A percentile compares a stretch with the other conserved stretches of the same genome.
These are phyloP conservation scores for Candida dendrica DNA, from an alignment of 805 yeast genomes.

Conservation along the genomic window DNA sequence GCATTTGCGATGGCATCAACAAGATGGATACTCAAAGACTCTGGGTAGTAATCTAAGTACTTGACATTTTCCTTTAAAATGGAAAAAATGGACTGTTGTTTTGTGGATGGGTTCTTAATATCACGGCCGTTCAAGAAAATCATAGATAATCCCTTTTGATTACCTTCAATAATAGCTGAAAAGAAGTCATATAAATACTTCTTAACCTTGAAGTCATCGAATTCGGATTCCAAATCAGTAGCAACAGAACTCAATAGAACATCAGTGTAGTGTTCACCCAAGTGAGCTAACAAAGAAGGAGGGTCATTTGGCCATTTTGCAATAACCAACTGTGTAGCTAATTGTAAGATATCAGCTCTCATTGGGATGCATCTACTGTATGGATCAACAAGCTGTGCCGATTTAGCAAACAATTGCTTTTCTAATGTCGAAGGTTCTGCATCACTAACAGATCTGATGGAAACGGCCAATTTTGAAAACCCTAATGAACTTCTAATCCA, in stretches of 20 bases:
- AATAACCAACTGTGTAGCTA: constrained; percentile 51
- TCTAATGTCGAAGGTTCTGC: constrained; percentile 61
- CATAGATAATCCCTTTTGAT: constrained; percentile 73
- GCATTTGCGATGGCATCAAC: constrained; percentile 71
- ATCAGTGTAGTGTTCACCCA: constrained; percentile 60
- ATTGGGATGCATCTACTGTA: constrained; percentile 44
- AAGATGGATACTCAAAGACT: constrained; percentile 56
- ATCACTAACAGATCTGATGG: constrained; percentile 45
- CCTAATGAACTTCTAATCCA: constrained; percentile 47
- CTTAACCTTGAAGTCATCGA: constrained; percentile 46
- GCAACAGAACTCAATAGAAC: constrained; percentile 54
- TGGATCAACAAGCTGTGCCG: constrained; percentile 50
- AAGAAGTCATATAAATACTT: constrained; percentile 56
- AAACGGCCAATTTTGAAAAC: constrained; percentile 49
- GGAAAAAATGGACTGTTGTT: constrained; percentile 38
- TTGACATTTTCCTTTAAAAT: constrained; percentile 50
- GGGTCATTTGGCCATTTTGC: constrained; percentile 51
- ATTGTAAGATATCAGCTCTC: constrained; percentile 43
- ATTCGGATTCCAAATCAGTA: constrained; percentile 48
- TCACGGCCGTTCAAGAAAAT: constrained; percentile 55
- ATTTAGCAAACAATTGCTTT: constrained; percentile 42
- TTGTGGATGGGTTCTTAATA: constrained; percentile 5
- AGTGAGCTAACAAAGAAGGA: constrained; percentile 77
- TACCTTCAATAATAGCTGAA: constrained; percentile 59
- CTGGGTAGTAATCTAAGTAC: constrained; percentile 47